These are phyloP conservation scores for Populus hybrid DNA, from an alignment of 441 rosid species.

Conservation along the genomic window DNA sequence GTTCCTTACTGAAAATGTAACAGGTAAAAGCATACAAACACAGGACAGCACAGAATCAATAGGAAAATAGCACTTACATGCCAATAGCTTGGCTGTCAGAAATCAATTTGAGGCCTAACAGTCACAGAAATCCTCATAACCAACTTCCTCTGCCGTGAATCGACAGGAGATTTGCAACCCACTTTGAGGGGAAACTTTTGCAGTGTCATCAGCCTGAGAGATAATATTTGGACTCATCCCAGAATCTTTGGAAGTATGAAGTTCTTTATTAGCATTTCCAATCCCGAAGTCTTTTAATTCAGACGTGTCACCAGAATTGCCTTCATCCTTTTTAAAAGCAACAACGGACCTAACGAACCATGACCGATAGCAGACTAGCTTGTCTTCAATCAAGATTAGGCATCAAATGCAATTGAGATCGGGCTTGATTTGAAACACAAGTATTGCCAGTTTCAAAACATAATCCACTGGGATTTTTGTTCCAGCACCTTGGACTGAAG, in stretches of 20 bases:
- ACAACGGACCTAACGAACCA: slow-evolving; percentile 21
- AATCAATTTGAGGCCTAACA: slow-evolving; percentile 31
- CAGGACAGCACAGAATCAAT: neutral
- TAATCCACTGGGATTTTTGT: slow-evolving; percentile 15
- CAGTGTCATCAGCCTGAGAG: slow-evolving; percentile 21
- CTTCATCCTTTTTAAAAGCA: slow-evolving; percentile 33
- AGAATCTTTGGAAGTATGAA: slow-evolving; percentile 21
- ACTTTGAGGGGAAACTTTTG: slow-evolving; percentile 24
- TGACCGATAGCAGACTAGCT: slow-evolving; percentile 13
- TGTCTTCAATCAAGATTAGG: slow-evolving; percentile 22
- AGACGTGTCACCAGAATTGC: slow-evolving; percentile 25
- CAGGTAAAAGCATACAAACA: slow-evolving; percentile 5
- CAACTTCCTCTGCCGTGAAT: slow-evolving; percentile 22
- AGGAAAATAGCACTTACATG: slow-evolving; percentile 38
- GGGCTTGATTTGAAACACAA: slow-evolving; percentile 23
- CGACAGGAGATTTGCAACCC: slow-evolving; percentile 22
- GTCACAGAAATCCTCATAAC: slow-evolving; percentile 27
- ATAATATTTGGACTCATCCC: slow-evolving; percentile 24
- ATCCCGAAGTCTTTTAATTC: slow-evolving; percentile 17
- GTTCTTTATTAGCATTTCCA: slow-evolving; percentile 28
- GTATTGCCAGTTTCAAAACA: slow-evolving; percentile 24
- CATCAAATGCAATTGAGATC: slow-evolving; percentile 13
- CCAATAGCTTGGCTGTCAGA: slow-evolving; percentile 30
- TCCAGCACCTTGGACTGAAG: slow-evolving; percentile 20
- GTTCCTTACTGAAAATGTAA: neutral